A percentile compares a stretch with the other conserved stretches of the same genome.
Conservation (phyloP, 2,329 filamentous ascomycete species). For the Sclerotinia sclerotiorum region DNA sequence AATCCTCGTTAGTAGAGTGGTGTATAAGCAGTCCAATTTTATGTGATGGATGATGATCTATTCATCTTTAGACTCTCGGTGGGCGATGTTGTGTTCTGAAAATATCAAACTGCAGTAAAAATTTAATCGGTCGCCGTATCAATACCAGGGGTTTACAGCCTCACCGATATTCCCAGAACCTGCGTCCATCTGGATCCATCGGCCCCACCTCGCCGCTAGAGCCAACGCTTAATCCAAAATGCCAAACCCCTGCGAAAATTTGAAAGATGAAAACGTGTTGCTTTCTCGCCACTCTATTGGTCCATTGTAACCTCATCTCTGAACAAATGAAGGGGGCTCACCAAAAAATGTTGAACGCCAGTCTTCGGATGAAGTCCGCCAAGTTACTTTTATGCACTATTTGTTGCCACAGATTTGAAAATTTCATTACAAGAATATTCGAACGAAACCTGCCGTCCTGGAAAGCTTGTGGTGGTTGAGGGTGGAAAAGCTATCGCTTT, state of each 20-base stretch:
- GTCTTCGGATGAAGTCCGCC: neutral
- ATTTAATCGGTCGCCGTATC: neutral
- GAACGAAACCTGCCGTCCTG: slow-evolving; percentile 4
- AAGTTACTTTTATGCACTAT: neutral
- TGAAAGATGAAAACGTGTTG: slow-evolving; percentile 16
- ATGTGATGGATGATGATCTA: neutral
- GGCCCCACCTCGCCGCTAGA: slow-evolving; percentile 8
- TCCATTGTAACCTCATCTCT: neutral
- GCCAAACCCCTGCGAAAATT: slow-evolving; percentile 2
- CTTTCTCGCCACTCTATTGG: slow-evolving; percentile 1
- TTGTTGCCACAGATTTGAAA: neutral
- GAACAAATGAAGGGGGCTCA: neutral
- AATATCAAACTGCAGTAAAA: neutral
- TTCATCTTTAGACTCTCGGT: neutral
- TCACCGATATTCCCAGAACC: slow-evolving; percentile 17
- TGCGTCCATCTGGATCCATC: neutral
- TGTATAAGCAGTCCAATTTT: neutral
- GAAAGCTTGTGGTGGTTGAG: slow-evolving; percentile 1
- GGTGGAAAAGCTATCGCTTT: no score
- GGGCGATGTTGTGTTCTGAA: neutral
- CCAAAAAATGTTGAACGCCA: neutral
- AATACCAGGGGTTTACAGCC: neutral
- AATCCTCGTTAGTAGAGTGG: no score
- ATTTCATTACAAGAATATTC: neutral
- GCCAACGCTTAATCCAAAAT: slow-evolving; percentile 10